Conservation (phyloP, 345 rosid species). For the Pelargonium nanum region DNA sequence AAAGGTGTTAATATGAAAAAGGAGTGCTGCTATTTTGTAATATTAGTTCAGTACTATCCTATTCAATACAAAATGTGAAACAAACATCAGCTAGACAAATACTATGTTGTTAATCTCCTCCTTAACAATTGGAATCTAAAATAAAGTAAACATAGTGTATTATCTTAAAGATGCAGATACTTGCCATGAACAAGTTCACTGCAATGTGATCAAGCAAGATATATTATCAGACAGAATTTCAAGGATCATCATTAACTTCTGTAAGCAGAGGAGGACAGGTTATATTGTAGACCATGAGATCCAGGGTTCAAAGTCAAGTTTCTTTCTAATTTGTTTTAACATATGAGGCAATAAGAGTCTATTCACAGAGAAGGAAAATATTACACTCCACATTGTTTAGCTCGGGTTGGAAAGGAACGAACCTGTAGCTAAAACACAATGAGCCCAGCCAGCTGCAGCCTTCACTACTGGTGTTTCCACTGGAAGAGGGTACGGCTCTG, state of each 20-base stretch:
- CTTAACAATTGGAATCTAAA: too few species aligned
- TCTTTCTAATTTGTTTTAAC: too few species aligned
- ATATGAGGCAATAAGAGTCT: too few species aligned
- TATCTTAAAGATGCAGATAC: too few species aligned
- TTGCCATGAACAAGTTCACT: neutral
- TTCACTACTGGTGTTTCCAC: constrained; percentile 40
- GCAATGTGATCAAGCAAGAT: neutral
- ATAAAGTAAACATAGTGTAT: too few species aligned
- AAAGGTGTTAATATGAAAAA: neutral
- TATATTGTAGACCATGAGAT: too few species aligned
- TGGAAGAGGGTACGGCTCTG: constrained; percentile 65
- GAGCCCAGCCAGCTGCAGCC: constrained; percentile 86
- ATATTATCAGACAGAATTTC: neutral
- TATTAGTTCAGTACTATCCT: neutral
- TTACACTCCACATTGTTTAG: neutral
- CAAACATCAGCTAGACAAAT: neutral
- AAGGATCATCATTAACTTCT: neutral
- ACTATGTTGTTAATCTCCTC: neutral
- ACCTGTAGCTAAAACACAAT: constrained; percentile 71
- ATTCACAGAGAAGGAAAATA: too few species aligned
- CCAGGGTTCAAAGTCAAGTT: too few species aligned
- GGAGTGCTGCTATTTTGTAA: neutral
- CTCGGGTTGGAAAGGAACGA: neutral
- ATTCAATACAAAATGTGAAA: neutral
- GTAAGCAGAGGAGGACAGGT: too few species aligned